Percentiles rank a stretch among this genome's conserved stretches.
Conservation (phyloP, 2,329 filamentous ascomycete species). For the Claviceps spartinae region DNA sequence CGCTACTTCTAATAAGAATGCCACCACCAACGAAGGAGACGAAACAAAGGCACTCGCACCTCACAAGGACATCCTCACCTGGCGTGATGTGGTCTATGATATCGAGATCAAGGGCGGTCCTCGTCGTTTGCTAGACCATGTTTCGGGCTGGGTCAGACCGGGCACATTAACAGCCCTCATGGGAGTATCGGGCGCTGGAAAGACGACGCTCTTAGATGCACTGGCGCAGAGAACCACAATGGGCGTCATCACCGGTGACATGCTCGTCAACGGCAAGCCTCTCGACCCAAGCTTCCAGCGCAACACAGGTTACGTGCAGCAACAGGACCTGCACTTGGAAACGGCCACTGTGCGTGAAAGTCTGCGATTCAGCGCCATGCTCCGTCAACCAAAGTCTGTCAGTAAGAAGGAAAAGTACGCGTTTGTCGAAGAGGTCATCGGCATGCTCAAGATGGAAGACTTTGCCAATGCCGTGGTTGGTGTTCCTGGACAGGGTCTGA, state of each 20-base stretch:
- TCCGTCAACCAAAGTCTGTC: constrained; percentile 41
- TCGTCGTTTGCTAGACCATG: constrained; percentile 61
- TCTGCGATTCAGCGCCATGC: constrained; percentile 40
- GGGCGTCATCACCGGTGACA: constrained; percentile 51
- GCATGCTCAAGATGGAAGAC: constrained; percentile 53
- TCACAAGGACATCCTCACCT: constrained; percentile 55
- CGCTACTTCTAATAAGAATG: constrained; percentile 12
- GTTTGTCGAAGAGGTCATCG: constrained; percentile 51
- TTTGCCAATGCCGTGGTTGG: constrained; percentile 55
- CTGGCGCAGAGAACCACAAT: constrained; percentile 38
- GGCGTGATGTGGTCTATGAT: constrained; percentile 60
- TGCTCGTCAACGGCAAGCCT: constrained; percentile 48
- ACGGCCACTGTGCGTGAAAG: constrained; percentile 43
- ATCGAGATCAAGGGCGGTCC: constrained; percentile 59
- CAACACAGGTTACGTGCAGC: constrained; percentile 54
- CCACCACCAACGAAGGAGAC: constrained; percentile 4
- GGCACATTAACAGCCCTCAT: constrained; percentile 73
- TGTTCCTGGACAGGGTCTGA: constrained; percentile 45
- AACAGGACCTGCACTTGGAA: constrained; percentile 46
- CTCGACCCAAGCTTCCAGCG: constrained; percentile 46
- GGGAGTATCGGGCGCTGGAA: constrained; percentile 40
- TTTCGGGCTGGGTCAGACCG: constrained; percentile 81
- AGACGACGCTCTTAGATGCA: constrained; percentile 29
- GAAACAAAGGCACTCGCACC: constrained; percentile 20
- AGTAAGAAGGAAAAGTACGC: constrained; percentile 43